Evolutionary conservation across 2,329 filamentous ascomycete genomes (phyloP).

Genomic region (Alternaria tenuissima): DNA sequence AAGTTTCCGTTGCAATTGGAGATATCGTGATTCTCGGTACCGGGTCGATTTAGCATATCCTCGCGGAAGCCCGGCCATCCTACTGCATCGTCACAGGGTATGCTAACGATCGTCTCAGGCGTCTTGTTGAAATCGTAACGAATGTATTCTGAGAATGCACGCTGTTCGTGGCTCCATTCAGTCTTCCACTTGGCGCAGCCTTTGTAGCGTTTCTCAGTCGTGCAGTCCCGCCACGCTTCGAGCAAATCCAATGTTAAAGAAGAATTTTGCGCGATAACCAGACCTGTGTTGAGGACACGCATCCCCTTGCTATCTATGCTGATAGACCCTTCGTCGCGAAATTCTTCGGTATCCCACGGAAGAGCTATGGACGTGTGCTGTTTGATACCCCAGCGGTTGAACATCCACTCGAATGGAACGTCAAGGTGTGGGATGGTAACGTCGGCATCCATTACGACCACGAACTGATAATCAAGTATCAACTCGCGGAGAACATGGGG

Average conservation of each 20-base stretch:
- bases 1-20: conserved; percentile 41
- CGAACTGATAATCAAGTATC: conserved; percentile 53
- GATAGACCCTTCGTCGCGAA: conserved; percentile 12
- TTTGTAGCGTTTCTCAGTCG: conserved; percentile 34
- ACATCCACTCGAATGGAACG: conserved; percentile 59
- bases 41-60: conserved; percentile 17
- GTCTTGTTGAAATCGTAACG: conserved; percentile 43
- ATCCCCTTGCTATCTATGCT: conserved; percentile 50
- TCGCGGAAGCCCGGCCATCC: conserved; percentile 41
- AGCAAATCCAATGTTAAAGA: conserved; percentile 36
- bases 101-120: conserved; percentile 35
- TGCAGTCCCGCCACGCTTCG: conserved; percentile 43
- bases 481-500: conserved; percentile 52
- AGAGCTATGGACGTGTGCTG: conserved; percentile 53
- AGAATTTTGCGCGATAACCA: conserved; percentile 50
- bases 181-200: conserved; percentile 41
- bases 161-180: conserved; percentile 44
- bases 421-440: conserved; percentile 54
- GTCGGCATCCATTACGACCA: conserved; percentile 59
- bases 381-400: conserved; percentile 58
- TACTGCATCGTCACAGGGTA: conserved; percentile 48
- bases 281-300: conserved; percentile 51
- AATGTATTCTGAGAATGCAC: conserved; percentile 46
- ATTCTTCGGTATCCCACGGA: conserved; percentile 46
- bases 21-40: conserved; percentile 6